These are phyloP conservation scores for Eucalyptus curtisii DNA, from an alignment of 345 rosid genomes.

Conservation along the genomic window DNA sequence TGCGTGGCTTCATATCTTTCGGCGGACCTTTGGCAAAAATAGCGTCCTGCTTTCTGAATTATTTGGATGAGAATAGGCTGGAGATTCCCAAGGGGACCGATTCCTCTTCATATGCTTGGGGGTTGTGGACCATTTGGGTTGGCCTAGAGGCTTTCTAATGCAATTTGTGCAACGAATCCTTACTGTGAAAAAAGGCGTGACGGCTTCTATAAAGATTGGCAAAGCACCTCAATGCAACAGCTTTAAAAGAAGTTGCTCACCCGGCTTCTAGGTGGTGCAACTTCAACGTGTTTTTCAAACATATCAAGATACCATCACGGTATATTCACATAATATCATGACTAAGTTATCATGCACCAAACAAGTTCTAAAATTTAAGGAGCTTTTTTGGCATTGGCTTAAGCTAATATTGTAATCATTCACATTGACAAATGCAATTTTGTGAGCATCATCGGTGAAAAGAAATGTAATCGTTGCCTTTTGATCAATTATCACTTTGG, in stretches of 20 bases:
- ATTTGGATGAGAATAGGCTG: not conserved
- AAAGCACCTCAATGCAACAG: not conserved
- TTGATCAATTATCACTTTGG: not conserved
- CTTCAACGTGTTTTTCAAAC: not conserved
- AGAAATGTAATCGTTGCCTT: not conserved
- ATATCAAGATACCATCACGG: not conserved
- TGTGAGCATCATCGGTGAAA: not conserved
- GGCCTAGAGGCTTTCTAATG: not conserved
- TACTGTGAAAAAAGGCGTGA: not conserved
- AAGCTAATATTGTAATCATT: not conserved
- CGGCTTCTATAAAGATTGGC: not conserved
- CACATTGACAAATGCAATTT: not conserved
- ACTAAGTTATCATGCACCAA: not conserved
- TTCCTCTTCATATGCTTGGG: not conserved
- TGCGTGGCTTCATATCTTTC: not conserved
- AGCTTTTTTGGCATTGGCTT: not conserved
- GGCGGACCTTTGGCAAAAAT: not conserved
- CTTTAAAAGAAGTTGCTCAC: not conserved
- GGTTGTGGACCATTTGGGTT: not conserved
- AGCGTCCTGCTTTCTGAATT: not conserved
- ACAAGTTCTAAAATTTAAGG: not conserved
- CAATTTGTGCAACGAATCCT: not conserved
- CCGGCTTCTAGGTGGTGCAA: not conserved
- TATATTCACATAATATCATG: not conserved
- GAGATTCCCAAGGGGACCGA: not conserved